Base-by-base conservation (phyloP, 257 asterid species). In the Nicotiana undulata region DNA sequence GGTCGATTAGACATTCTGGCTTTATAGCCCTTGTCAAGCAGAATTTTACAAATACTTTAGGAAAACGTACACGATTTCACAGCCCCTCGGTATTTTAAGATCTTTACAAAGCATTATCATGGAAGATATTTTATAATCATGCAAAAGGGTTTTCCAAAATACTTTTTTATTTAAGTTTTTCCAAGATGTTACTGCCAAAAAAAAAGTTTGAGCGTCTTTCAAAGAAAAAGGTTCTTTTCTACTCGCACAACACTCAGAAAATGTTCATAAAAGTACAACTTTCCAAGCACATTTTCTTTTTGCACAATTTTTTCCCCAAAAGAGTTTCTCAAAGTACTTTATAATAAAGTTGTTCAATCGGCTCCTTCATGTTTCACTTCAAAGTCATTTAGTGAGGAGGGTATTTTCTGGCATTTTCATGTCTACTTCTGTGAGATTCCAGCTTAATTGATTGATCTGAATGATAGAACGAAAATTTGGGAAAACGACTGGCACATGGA, bases 401-500 rank as follows among this genome's bases (percentile, higher is more conserved):
- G 0, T 74, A 26, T 74, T 74, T 49, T 74, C 63, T 49, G 79
- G 61, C 44, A 74, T 49, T 74, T 72, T 49, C 63, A 15, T 49
- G 61, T 26, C 63, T 26, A 49, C 26, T 51, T 49, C 17, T 20
- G 12, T 11, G 59, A 44, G 31, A 31, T 61, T 44, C 9, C 10
- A 10, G 24, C n/a, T 9, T 70, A 26, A 26, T 51, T 9, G 20
- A 20, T 82, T 12, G 15, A 75, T 58, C 53, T 64, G 20, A 49
- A 81, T 49, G 82, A 70, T 83, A 93, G 99, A 90, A 92, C 64
- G 99, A 96, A 88, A 91, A 94, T 88, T 84, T 96, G 85, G 99
- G 99, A 10, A 96, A 94, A 85, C 86, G 99, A 56, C 91, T 96
- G 77, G 99, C 99, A 61, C 99, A 96, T 79, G 98, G 99, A 83